Percentiles rank a stretch among this genome's conserved stretches.
phyloP scores from a whole-genome alignment of 2,329 filamentous ascomycete genomes.

The Mycosphaerella sp. region DNA sequence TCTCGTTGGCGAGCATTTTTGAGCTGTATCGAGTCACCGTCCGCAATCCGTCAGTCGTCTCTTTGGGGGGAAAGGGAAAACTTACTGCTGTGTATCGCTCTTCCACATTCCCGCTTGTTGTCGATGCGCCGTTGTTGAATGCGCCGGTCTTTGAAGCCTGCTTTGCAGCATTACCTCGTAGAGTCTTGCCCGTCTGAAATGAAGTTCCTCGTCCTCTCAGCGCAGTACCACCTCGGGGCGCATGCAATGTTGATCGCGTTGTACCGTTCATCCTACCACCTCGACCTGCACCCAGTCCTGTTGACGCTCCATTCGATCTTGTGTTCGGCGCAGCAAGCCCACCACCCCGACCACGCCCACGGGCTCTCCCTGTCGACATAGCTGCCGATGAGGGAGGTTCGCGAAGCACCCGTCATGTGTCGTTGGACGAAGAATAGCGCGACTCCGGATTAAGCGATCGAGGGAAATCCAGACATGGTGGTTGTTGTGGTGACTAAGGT shows the following conservation, averaged over 20 bases:
- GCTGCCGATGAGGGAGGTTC: constrained; percentile 14
- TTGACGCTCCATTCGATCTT: constrained; percentile 1
- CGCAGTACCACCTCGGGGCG: constrained; percentile 2
- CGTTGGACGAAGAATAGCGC: neutral
- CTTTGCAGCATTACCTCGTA: constrained; percentile 3
- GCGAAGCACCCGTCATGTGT: constrained; percentile 18
- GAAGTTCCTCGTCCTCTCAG: neutral
- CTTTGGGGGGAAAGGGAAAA: neutral
- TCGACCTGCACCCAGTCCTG: constrained; percentile 6
- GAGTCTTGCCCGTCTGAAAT: neutral
- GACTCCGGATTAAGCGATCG: constrained; percentile 6
- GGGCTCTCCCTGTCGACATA: constrained; percentile 20
- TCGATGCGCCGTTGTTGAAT: constrained; percentile 3
- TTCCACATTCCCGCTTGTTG: constrained; percentile 17
- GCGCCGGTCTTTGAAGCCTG: constrained; percentile 3
- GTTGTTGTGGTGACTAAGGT: neutral
- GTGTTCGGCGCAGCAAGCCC: constrained; percentile 8
- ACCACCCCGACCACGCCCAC: constrained; percentile 20
- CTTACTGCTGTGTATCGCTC: constrained; percentile 24
- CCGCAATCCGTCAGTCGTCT: constrained; percentile 23
- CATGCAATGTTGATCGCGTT: constrained; percentile 3
- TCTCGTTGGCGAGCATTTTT: constrained; percentile 47
- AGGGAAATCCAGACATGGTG: constrained; percentile 5
- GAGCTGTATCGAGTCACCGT: constrained; percentile 34
- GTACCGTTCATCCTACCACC: constrained; percentile 5